Base-by-base conservation (phyloP, 306 rosid genomes). In the Quillaja saponaria region DNA sequence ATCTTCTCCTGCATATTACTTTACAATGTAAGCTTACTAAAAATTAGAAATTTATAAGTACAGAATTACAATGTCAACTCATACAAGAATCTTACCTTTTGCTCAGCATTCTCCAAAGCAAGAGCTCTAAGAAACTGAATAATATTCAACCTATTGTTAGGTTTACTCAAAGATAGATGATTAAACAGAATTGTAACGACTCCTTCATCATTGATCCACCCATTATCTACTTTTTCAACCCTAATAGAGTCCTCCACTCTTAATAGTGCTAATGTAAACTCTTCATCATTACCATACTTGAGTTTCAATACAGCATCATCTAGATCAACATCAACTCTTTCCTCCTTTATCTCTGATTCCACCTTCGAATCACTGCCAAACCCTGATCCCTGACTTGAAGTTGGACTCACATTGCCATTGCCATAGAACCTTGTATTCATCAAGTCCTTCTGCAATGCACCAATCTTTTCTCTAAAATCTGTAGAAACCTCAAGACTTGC, bases 1-100 rank as follows among this genome's bases (percentile, higher is more conserved):
- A 88, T 84, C 79, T 76, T 84, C 71, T 88, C 95, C 97, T 91
- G 95, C 82, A 78, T 46, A 46, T 65, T 66, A 76, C 58, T 60
- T 55, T 47, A 63, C 68, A 55, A 35, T 55, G 54, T 77, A 45
- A 71, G 80, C 62, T 39, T 67, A 61, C 70, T 21, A 46, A 64
- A 19, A 52, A 73, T 50, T 16, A 69, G 8, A 45, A 19, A 44
- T 63, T 55, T 70, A 54, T 42, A 52, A 17, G 2, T n/a, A n/a
- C 35, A 50, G 19, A 3, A 18, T 44, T 72, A 17, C 53, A 10
- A 12, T 17, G 38, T 63, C 13, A 38, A 15, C 63, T 57, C 18
- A 33, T 39, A 14, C 38, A 18, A 62, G 25, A 13, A 63, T 64
- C 37, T 64, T 80, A 91, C 97, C 97, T 85, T 91, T 80, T 68